These are phyloP conservation scores for Vanrija sp. DNA, from an alignment of 1,284 basidiomycete genomes.

Conservation along the genomic window DNA sequence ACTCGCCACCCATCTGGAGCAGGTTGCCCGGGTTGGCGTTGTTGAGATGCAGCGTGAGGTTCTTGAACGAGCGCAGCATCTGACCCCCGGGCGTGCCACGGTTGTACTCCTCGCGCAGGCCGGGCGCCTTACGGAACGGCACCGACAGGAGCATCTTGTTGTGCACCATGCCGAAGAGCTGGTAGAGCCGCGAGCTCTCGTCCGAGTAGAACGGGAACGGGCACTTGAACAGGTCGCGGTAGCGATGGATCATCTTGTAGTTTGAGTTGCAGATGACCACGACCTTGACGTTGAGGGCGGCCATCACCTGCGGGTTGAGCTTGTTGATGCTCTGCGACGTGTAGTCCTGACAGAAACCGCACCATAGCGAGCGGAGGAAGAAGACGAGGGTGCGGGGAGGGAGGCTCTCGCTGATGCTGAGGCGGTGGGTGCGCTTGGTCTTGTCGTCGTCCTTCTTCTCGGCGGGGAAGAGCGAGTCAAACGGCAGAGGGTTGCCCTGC, in stretches of 20 bases:
- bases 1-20: conserved; percentile 49
- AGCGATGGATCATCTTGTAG: conserved; percentile 47
- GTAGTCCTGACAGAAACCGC: conserved; percentile 48
- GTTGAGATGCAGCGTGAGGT: conserved; percentile 18
- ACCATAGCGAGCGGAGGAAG: conserved; percentile 47
- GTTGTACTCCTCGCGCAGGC: too few species aligned
- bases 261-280: conserved; percentile 40
- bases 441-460: background rate
- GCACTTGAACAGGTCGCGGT: conserved; percentile 43
- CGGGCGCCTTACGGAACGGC: too few species aligned
- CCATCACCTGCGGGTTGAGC: conserved; percentile 37
- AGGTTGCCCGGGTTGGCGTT: conserved; percentile 41
- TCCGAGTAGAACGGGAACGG: conserved; percentile 48
- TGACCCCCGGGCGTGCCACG: too few species aligned
- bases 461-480: conserved; percentile 35
- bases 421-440: background rate
- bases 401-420: background rate
- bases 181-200: conserved; percentile 37
- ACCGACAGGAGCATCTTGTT: conserved; percentile 7
- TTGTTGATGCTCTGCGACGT: conserved; percentile 36
- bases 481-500: conserved; percentile 33
- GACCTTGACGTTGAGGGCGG: conserved; percentile 35
- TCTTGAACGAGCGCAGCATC: conserved; percentile 28
- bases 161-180: conserved; percentile 40
- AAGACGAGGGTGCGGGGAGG: conserved; percentile 33